Evolutionary conservation across 2,329 filamentous ascomycete species (phyloP).

Genomic region (Sporothrix curviconia): DNA sequence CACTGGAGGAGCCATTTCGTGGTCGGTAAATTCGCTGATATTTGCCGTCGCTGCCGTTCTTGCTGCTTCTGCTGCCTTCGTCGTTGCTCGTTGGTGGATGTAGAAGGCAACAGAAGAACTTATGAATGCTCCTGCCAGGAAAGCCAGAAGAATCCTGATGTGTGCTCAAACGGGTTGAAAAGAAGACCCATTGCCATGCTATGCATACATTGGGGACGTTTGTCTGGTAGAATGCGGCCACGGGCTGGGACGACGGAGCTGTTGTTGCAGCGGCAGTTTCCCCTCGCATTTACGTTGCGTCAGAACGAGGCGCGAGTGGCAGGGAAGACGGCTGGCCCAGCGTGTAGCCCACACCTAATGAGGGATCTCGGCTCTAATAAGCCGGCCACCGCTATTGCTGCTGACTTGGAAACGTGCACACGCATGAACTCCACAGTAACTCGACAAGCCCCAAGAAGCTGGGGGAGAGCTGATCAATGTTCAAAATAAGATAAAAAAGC

Average conservation of each 20-base stretch:
- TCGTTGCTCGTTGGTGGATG: neutral
- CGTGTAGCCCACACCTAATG: neutral
- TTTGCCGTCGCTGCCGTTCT: too few species aligned
- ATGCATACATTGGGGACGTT: neutral
- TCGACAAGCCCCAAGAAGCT: too few species aligned
- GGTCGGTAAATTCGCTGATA: too few species aligned
- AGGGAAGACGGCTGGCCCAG: neutral
- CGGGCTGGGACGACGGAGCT: neutral
- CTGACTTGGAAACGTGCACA: too few species aligned
- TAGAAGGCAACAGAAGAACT: neutral
- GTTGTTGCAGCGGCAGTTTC: neutral
- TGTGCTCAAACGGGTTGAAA: neutral
- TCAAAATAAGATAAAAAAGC: too few species aligned
- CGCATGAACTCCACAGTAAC: too few species aligned
- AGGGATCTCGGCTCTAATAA: conserved; percentile 4
- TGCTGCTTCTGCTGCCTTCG: neutral
- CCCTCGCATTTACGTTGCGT: neutral
- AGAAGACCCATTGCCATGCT: neutral
- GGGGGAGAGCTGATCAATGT: too few species aligned
- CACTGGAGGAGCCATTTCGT: neutral
- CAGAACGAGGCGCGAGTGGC: neutral
- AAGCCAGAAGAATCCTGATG: neutral
- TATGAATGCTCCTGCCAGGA: neutral
- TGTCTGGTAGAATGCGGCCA: neutral
- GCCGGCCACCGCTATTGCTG: neutral